These are phyloP conservation scores for Nyssa sinensis DNA, from an alignment of 148 eudicot genomes.

Conservation along the genomic window DNA sequence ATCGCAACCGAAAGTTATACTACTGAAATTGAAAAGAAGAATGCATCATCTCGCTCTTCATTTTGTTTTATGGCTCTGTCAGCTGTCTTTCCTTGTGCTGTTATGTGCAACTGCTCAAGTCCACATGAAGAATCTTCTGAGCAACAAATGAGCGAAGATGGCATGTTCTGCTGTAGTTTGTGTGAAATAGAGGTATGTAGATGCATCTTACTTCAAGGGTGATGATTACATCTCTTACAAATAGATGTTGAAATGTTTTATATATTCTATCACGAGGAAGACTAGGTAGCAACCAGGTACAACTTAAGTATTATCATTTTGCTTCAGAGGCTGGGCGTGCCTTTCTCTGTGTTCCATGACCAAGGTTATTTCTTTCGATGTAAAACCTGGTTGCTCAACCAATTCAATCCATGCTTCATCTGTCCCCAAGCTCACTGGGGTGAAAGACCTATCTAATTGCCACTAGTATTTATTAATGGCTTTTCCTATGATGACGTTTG, in stretches of 20 bases:
- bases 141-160: constrained; percentile 81
- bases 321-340: background rate
- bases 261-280: background rate
- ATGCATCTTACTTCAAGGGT: background rate
- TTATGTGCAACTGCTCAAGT: constrained; percentile 56
- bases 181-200: constrained; percentile 92
- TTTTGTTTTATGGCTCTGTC: constrained; percentile 42
- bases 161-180: constrained; percentile 98
- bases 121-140: constrained; percentile 63
- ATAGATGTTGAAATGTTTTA: background rate
- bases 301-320: background rate
- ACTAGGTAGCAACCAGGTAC: background rate
- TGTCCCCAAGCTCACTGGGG: background rate
- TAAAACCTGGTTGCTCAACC: background rate
- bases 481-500: background rate
- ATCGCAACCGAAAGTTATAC: constrained; percentile 35
- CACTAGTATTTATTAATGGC: background rate
- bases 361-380: background rate
- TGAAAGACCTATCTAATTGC: background rate
- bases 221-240: background rate
- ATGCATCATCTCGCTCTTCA: constrained; percentile 30
- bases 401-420: background rate
- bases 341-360: background rate
- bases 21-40: constrained; percentile 39
- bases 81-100: constrained; percentile 63